Base-by-base conservation (phyloP, 192 early-diverging fungal species). In the Chytriomyces sp. region DNA sequence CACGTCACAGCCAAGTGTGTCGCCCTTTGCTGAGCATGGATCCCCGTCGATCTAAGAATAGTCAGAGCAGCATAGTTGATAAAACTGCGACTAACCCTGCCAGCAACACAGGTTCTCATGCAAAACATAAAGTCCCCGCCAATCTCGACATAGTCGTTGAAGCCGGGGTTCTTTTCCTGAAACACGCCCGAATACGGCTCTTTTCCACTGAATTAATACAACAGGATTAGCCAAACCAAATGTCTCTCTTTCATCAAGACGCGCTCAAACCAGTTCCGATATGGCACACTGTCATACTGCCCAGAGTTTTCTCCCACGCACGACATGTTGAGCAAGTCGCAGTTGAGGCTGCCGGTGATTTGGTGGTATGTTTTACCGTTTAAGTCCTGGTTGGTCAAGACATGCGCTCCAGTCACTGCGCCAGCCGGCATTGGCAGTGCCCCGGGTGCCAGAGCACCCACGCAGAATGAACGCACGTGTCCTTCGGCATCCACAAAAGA, bases 51-150 rank as follows among this genome's bases (percentile, higher is more conserved):
- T 60, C 23, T 57, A n/a, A n/a, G n/a, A n/a, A n/a, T n/a, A n/a
- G n/a, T n/a, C n/a, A n/a, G n/a, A n/a, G n/a, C n/a, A n/a, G n/a
- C n/a, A n/a, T n/a, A n/a, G n/a, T n/a, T n/a, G n/a, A n/a, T n/a
- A n/a, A n/a, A n/a, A n/a, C n/a, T n/a, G n/a, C n/a, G n/a, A n/a
- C 35, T 35, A 35, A 35, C 35, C 35, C 35, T 35, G 35, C 71
- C 71, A 7, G 71, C 28, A 3, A 50, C 66, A 69, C 81, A 82
- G 44, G 69, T 45, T 7, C 81, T 35, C 78, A 80, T 80, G 78
- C 81, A 82, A 63, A 80, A 82, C 20, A 64, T 81, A 26, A 78
- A 72, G 61, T 82, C 68, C 28, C 81, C 81, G 44, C 78, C 81
- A 57, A 75, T 72, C 65, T 63, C 60, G 50, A 82, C 67, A 50